These are phyloP conservation scores for Tetrapyrgos nigripes DNA, from an alignment of 1,284 basidiomycete species.

Conservation along the genomic window DNA sequence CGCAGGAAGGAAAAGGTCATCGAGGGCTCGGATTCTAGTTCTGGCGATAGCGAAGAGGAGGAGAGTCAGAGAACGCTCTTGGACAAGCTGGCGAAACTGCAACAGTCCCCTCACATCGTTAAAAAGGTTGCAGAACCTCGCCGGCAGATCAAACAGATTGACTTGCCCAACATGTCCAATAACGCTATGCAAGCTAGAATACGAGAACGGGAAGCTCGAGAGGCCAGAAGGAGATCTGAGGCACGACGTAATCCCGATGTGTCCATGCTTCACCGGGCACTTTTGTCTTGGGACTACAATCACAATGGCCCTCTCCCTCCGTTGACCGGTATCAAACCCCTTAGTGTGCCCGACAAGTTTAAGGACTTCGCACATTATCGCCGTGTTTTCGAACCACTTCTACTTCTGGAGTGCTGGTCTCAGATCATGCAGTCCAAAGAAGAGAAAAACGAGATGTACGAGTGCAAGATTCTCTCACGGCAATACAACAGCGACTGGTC, in stretches of 20 bases:
- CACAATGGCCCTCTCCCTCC: conserved; percentile 70
- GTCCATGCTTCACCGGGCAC: conserved; percentile 77
- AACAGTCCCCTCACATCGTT: conserved; percentile 64
- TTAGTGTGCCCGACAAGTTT: conserved; percentile 73
- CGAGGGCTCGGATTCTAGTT: conserved; percentile 31
- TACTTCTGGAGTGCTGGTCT: conserved; percentile 92
- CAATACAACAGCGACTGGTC: conserved; percentile 76
- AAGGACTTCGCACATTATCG: conserved; percentile 73
- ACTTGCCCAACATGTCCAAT: conserved; percentile 52
- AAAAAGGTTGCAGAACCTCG: conserved; percentile 56
- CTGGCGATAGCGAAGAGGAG: conserved; percentile 64
- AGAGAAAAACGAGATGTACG: conserved; percentile 57
- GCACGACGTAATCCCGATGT: conserved; percentile 87
- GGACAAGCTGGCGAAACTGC: conserved; percentile 66
- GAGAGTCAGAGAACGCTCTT: conserved; percentile 53
- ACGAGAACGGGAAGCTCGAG: conserved; percentile 65
- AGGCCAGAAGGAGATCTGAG: conserved; percentile 46
- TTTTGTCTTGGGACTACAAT: conserved; percentile 90
- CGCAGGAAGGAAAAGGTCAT: conserved; percentile 32
- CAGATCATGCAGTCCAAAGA: conserved; percentile 85
- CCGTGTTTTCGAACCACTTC: conserved; percentile 83
- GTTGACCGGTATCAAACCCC: conserved; percentile 41
- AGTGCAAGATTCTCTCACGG: conserved; percentile 66
- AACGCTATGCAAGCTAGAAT: conserved; percentile 56
- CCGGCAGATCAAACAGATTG: conserved; percentile 76